Evolutionary conservation across 495 filamentous ascomycete species (phyloP).

Genomic region (Talaromyces liani): DNA sequence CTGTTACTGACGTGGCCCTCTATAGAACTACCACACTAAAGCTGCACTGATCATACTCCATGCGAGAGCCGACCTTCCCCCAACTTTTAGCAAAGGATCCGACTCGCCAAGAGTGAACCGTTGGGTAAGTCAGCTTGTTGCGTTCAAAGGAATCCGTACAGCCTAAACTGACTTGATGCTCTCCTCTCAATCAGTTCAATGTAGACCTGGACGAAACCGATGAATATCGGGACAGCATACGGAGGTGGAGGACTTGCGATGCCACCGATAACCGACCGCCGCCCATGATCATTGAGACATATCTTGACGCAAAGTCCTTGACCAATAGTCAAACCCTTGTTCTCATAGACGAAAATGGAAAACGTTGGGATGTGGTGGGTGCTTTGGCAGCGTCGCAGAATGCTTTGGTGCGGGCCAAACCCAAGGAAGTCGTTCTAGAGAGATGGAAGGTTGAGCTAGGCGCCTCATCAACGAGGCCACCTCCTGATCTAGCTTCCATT

Average conservation of each 20-base stretch:
- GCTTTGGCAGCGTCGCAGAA: constrained; percentile 56
- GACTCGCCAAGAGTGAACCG: constrained; percentile 65
- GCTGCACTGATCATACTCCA: constrained; percentile 79
- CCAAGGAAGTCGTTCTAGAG: constrained; percentile 74
- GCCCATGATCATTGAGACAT: constrained; percentile 84
- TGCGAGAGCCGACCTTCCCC: constrained; percentile 63
- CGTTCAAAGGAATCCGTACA: not conserved
- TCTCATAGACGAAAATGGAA: constrained; percentile 77
- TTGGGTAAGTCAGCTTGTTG: constrained; percentile 64
- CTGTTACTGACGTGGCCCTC: not conserved
- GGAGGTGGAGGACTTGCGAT: constrained; percentile 71
- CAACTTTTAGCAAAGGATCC: constrained; percentile 49
- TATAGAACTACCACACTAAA: constrained; percentile 85
- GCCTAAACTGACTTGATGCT: constrained; percentile 3
- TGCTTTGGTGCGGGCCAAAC: constrained; percentile 28
- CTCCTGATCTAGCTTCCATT: constrained; percentile 56
- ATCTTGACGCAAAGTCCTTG: constrained; percentile 71
- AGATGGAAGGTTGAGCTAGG: constrained; percentile 82
- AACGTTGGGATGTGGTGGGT: constrained; percentile 86
- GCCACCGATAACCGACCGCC: constrained; percentile 70
- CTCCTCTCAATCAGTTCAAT: constrained; percentile 61
- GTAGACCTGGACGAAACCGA: constrained; percentile 90
- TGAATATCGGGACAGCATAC: constrained; percentile 69
- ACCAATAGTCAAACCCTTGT: constrained; percentile 82
- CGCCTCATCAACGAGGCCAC: constrained; percentile 42